phyloP scores from a whole-genome alignment of 805 yeast species.

The Clavispora fructus region DNA sequence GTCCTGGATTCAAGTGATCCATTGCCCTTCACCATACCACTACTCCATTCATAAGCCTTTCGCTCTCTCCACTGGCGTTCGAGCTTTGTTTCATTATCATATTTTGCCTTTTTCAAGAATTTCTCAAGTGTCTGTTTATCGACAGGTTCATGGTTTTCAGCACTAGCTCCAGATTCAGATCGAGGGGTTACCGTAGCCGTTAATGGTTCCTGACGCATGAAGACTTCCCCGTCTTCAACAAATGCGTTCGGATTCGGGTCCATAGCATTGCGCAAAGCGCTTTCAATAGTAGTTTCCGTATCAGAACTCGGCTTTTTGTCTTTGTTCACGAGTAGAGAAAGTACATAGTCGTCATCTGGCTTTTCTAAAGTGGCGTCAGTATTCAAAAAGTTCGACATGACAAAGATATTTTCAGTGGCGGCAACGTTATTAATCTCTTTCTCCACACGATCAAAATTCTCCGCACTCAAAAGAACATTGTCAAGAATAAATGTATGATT shows the following conservation, averaged over 20 bases:
- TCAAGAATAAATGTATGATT: slow-evolving; percentile 31
- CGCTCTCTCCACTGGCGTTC: slow-evolving; percentile 43
- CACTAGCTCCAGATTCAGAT: background rate
- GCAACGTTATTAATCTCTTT: background rate
- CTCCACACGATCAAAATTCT: slow-evolving; percentile 23
- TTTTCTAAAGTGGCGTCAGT: no score
- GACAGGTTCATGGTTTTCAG: slow-evolving; percentile 1
- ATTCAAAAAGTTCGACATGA: background rate
- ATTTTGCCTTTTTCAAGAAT: slow-evolving; percentile 41
- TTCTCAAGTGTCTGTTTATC: slow-evolving; percentile 27
- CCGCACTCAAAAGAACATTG: slow-evolving; percentile 24
- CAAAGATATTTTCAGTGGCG: background rate
- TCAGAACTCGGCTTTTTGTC: slow-evolving; percentile 39
- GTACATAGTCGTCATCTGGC: slow-evolving; percentile 2
- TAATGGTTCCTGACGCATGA: background rate
- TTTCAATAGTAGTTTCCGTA: slow-evolving; percentile 36
- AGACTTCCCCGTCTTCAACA: background rate
- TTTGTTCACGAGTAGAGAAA: slow-evolving; percentile 30
- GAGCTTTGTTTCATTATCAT: slow-evolving; percentile 31
- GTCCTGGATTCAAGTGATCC: slow-evolving; percentile 37
- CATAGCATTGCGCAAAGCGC: slow-evolving; percentile 4
- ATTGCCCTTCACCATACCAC: slow-evolving; percentile 27
- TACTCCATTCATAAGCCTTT: slow-evolving; percentile 51
- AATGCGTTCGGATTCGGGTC: background rate
- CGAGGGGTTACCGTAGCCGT: background rate